A percentile compares a stretch with the other conserved stretches of the same genome.
These are phyloP conservation scores for Fagopyrum esculentum DNA, from an alignment of 148 eudicot species.

Conservation along the genomic window DNA sequence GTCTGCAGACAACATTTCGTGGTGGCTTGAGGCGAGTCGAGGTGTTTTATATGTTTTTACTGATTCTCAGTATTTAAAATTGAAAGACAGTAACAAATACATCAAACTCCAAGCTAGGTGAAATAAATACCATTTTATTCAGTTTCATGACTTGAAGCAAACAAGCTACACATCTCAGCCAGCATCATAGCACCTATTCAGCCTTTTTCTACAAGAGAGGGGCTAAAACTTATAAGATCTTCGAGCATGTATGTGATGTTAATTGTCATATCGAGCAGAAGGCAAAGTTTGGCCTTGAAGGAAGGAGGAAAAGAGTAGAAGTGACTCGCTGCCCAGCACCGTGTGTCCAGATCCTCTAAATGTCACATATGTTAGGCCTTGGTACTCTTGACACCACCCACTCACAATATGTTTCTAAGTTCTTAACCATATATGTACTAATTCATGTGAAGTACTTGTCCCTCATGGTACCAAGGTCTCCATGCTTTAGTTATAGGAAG, in stretches of 20 bases:
- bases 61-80: too few relatives aligned
- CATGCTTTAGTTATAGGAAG: conserved; percentile 69
- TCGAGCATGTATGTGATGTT: too few relatives aligned
- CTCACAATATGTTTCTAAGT: conserved; percentile 20
- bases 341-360: conserved; percentile 97
- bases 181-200: not conserved
- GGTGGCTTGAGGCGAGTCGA: too few relatives aligned
- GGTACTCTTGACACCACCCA: conserved; percentile 88
- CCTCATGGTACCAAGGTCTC: conserved; percentile 95
- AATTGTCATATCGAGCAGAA: conserved; percentile 14
- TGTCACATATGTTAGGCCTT: conserved; percentile 81
- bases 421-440: too few relatives aligned
- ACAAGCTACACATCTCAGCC: not conserved
- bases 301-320: conserved; percentile 63
- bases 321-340: conserved; percentile 73
- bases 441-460: conserved; percentile 34
- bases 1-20: too few relatives aligned
- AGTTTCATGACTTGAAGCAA: not conserved
- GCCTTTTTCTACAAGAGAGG: not conserved
- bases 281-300: conserved; percentile 59
- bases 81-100: too few relatives aligned
- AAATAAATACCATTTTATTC: too few relatives aligned
- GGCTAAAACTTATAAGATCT: not conserved
- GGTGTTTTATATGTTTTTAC: too few relatives aligned
- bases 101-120: too few relatives aligned